A percentile compares a stretch with the other conserved stretches of the same genome.
phyloP scores from a whole-genome alignment of 106 monocot genomes.

The Dendrobium chrysotoxum region DNA sequence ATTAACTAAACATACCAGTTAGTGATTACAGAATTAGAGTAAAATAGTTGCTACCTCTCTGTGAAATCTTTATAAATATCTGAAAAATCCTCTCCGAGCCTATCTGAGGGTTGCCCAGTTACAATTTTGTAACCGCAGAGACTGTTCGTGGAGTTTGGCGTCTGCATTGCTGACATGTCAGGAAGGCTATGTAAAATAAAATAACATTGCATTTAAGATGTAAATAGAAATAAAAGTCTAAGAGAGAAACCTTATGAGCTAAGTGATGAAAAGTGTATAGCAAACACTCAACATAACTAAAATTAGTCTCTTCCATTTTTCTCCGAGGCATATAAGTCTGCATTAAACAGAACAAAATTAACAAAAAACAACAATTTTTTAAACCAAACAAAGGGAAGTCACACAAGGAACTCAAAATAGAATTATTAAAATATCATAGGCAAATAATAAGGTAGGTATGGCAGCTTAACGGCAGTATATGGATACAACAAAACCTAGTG shows the following conservation, averaged over 20 bases:
- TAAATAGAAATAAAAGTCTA: background rate
- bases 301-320: conserved; percentile 74
- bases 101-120: conserved; percentile 97
- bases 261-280: conserved; percentile 93
- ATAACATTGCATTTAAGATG: background rate
- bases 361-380: background rate
- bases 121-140: conserved; percentile 99
- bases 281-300: conserved; percentile 78
- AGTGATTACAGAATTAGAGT: background rate
- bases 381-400: background rate
- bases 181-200: background rate
- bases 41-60: conserved; percentile 51
- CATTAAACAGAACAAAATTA: conserved; percentile 10
- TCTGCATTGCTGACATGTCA: conserved; percentile 44
- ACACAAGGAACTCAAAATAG: background rate
- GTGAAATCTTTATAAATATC: conserved; percentile 90
- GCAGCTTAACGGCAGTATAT: background rate
- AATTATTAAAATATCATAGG: background rate
- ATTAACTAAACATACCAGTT: background rate
- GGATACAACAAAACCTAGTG: background rate
- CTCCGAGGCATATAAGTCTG: conserved; percentile 85
- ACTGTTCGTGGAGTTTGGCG: conserved; percentile 97
- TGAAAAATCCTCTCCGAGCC: conserved; percentile 98
- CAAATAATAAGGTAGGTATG: background rate
- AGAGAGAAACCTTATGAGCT: conserved; percentile 68